phyloP scores from a whole-genome alignment of 257 asterid genomes.

The Ballota nigra region DNA sequence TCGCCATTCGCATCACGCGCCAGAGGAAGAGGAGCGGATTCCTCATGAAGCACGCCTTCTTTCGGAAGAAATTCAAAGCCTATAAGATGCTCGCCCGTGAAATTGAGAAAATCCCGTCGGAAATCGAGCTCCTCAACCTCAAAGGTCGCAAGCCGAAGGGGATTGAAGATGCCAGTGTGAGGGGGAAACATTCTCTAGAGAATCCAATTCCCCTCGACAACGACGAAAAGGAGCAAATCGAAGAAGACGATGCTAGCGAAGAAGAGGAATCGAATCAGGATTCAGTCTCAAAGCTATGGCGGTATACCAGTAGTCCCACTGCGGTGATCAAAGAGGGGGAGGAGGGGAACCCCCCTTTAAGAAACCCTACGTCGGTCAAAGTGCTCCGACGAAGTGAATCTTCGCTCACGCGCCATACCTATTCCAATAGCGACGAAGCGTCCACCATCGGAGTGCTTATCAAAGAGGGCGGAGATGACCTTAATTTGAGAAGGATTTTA shows the following conservation, averaged over 20 bases:
- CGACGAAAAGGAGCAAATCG: not conserved
- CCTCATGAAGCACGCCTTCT: constrained; percentile 24
- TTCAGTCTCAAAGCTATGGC: not conserved
- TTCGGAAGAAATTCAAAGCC: constrained; percentile 18
- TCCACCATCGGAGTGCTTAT: not conserved
- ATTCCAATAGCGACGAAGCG: not conserved
- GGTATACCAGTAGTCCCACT: not conserved
- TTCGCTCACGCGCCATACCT: not conserved
- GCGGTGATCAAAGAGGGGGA: not conserved
- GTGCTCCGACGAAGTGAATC: not conserved
- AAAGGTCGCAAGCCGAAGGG: not conserved
- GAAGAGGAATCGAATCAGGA: not conserved
- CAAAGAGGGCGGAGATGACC: not conserved
- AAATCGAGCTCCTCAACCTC: not conserved
- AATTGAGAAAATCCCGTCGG: not conserved
- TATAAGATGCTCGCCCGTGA: constrained; percentile 9
- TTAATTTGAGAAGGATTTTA: not conserved
- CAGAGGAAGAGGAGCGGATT: constrained; percentile 10
- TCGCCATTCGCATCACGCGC: constrained; percentile 16
- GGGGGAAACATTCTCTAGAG: not conserved
- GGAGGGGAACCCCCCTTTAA: not conserved
- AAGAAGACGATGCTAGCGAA: not conserved
- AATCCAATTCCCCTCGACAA: not conserved
- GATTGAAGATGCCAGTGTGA: not conserved
- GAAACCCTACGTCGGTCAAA: not conserved